Evolutionary conservation across 202 grass and related monocot genomes (phyloP), one percentile per base, ranked within the genome.

Genomic region (Setaria viridis): DNA sequence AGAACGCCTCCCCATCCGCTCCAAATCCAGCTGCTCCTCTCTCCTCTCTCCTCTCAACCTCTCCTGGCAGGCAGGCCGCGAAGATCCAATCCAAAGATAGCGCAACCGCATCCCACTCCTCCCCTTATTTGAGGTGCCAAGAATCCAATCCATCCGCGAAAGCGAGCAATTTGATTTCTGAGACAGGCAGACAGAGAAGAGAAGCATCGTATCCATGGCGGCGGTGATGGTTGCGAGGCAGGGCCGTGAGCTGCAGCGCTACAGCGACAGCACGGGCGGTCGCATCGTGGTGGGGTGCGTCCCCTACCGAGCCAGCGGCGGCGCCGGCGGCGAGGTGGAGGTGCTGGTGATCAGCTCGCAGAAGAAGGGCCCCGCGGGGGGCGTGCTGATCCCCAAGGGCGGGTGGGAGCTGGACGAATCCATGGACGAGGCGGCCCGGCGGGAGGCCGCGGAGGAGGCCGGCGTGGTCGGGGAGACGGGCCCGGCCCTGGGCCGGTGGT

Each of bases 401-500:
- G 95, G 95, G 53, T 95, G 95, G 95, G 95, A 98, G 82, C 48
- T 83, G 11, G 93, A 98, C 77, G 95, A 98, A 80, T 89, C 84
- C 5, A 92, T 95, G 57, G 80, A 90, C 7, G 62, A 95, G 74
- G 95, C 95, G 17, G 91, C 88, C 0, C 80, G 64, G 1, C 91
- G 95, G 1, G 95, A 98, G 91, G 95, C 95, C 7, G 83, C 90
- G 6, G 95, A 98, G 90, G 95, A 98, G 83, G 95, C 95, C 7
- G 95, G 95, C 45, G 93, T 98, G 1, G 8, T 62, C 11, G 95
- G 95, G 12, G 85, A 82, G 42, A 77, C 75, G 0, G 89, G 76
- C 14, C 20, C 39, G 12, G 4, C 48, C 15, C 91, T 98, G 0
- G 95, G 95, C 2, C 73, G 62, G 13, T 98, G 91, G 89, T 88